These are phyloP conservation scores for Syzygium jambos DNA, from an alignment of 345 rosid species.

Conservation along the genomic window DNA sequence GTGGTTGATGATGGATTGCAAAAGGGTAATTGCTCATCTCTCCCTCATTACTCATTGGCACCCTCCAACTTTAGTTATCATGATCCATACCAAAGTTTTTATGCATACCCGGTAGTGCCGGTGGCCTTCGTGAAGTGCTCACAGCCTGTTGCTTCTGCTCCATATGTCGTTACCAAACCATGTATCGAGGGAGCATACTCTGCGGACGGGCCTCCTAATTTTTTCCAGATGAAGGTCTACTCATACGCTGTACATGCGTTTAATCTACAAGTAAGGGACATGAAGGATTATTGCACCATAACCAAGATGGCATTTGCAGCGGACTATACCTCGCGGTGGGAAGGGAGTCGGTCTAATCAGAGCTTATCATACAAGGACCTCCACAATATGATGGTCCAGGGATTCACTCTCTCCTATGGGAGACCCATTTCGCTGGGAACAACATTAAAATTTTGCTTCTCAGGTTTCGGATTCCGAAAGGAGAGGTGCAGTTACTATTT, in stretches of 20 bases:
- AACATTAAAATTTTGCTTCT: too few relatives aligned
- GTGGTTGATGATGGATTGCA: not conserved
- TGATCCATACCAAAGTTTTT: too few relatives aligned
- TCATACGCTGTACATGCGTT: not conserved
- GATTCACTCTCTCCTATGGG: not conserved
- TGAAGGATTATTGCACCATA: not conserved
- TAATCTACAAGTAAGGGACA: accelerated
- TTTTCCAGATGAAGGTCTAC: not conserved
- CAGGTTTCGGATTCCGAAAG: not conserved
- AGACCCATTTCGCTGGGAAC: too few relatives aligned
- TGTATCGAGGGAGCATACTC: not conserved
- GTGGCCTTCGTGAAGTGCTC: not conserved
- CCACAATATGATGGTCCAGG: not conserved
- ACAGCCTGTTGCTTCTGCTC: not conserved
- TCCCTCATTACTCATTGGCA: not conserved
- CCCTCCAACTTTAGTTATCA: not conserved
- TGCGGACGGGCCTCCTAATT: not conserved
- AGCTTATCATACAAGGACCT: not conserved
- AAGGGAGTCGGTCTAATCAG: not conserved
- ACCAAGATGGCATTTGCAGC: accelerated
- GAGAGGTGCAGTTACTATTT: accelerated
- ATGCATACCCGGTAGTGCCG: not conserved
- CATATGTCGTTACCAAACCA: not conserved
- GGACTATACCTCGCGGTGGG: accelerated
- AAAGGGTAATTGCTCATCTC: not conserved